Percentiles rank a stretch among this genome's conserved stretches.
phyloP scores from a whole-genome alignment of 2,329 filamentous ascomycete species.

The Ambrosiella cleistominuta region DNA sequence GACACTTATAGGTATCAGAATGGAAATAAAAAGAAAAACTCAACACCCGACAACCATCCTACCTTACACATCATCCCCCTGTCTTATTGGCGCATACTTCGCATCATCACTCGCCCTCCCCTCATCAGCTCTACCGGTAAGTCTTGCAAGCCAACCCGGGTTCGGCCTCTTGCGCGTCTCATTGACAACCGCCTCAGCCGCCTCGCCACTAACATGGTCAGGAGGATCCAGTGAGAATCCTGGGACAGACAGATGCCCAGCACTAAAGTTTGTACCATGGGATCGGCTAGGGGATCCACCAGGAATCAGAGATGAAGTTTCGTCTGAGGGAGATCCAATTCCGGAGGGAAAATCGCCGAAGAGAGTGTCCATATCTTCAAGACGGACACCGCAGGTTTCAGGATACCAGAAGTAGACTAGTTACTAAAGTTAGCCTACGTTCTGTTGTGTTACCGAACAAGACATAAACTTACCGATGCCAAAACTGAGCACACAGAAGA shows the following conservation, averaged over 20 bases:
- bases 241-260: slow-evolving; percentile 42
- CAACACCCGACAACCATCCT: background rate
- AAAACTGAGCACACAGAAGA: slow-evolving; percentile 91
- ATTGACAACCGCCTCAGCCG: background rate
- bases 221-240: slow-evolving; percentile 61
- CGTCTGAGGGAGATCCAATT: slow-evolving; percentile 54
- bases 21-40: background rate
- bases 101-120: slow-evolving; percentile 20
- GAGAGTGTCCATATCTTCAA: slow-evolving; percentile 90
- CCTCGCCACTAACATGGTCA: slow-evolving; percentile 29
- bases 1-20: too few relatives aligned
- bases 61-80: slow-evolving; percentile 21
- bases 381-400: slow-evolving; percentile 82
- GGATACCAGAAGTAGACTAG: slow-evolving; percentile 94
- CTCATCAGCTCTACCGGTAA: slow-evolving; percentile 23
- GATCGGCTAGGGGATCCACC: slow-evolving; percentile 51
- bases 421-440: background rate
- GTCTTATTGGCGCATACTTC: slow-evolving; percentile 24
- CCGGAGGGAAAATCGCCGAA: slow-evolving; percentile 86
- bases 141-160: slow-evolving; percentile 31
- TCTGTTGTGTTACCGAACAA: background rate
- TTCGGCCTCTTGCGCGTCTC: background rate
- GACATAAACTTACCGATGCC: slow-evolving; percentile 60
- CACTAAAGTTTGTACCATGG: slow-evolving; percentile 40
- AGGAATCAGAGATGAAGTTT: slow-evolving; percentile 68